Conservation (phyloP, 345 rosid genomes). For the Zanthoxylum bungeanum region DNA sequence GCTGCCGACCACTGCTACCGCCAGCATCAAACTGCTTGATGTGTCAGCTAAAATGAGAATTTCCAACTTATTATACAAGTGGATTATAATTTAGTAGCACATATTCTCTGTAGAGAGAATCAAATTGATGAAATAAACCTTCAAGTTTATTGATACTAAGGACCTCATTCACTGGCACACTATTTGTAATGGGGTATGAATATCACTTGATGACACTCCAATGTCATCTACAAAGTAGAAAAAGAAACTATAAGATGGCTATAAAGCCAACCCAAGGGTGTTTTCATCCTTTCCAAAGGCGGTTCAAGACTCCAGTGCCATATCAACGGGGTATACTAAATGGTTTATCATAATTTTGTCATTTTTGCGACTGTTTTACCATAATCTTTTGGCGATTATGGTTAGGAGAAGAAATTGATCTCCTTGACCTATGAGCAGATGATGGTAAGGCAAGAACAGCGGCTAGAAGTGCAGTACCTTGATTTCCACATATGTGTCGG, state of each 20-base stretch:
- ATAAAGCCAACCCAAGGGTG: neutral
- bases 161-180: neutral
- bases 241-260: neutral
- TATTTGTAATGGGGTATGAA: neutral
- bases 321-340: neutral
- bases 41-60: neutral
- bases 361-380: neutral
- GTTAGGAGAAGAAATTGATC: neutral
- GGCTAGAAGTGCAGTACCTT: conserved; percentile 31
- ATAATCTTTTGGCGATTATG: neutral
- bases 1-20: neutral
- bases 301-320: neutral
- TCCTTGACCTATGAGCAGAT: neutral
- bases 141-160: neutral
- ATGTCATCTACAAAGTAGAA: neutral
- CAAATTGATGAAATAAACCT: neutral
- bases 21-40: neutral
- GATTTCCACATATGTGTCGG: conserved; percentile 49
- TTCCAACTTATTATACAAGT: too few relatives aligned
- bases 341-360: neutral
- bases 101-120: neutral
- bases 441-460: neutral
- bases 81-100: neutral
- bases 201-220: neutral
- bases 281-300: neutral